Conservation (phyloP, 2,329 filamentous ascomycete species). For the Trichoderma atrobrunneum region DNA sequence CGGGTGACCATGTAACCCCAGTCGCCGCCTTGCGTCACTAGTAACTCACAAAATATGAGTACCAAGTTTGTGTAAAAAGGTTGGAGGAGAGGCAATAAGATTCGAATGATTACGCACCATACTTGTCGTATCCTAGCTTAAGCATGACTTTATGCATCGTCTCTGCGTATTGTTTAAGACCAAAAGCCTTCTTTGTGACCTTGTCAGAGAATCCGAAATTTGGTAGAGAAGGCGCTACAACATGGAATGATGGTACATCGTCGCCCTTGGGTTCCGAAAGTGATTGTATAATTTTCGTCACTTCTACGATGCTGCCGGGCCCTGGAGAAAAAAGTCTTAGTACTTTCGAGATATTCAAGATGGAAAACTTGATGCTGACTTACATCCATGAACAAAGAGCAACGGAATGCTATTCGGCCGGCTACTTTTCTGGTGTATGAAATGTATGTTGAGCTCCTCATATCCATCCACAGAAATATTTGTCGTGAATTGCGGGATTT, state of each 20-base stretch:
- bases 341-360: background rate
- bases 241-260: constrained; percentile 45
- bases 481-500: constrained; percentile 56
- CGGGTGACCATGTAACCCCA: constrained; percentile 68
- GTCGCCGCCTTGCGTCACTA: constrained; percentile 63
- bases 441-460: constrained; percentile 59
- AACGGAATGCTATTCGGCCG: constrained; percentile 57
- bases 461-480: constrained; percentile 55
- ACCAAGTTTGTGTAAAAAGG: background rate
- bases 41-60: background rate
- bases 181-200: constrained; percentile 32
- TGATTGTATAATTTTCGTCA: constrained; percentile 56
- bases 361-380: constrained; percentile 15
- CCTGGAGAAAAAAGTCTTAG: constrained; percentile 29
- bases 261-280: constrained; percentile 35
- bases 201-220: constrained; percentile 43
- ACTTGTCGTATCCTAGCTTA: constrained; percentile 53
- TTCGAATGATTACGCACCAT: constrained; percentile 25
- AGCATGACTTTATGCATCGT: constrained; percentile 66
- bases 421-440: constrained; percentile 56
- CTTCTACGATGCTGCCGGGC: constrained; percentile 69
- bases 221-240: constrained; percentile 58
- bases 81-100: background rate
- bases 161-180: constrained; percentile 45
- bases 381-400: constrained; percentile 65